phyloP scores from a whole-genome alignment of 1,284 basidiomycete species.

The Cryptococcus amylolentus region DNA sequence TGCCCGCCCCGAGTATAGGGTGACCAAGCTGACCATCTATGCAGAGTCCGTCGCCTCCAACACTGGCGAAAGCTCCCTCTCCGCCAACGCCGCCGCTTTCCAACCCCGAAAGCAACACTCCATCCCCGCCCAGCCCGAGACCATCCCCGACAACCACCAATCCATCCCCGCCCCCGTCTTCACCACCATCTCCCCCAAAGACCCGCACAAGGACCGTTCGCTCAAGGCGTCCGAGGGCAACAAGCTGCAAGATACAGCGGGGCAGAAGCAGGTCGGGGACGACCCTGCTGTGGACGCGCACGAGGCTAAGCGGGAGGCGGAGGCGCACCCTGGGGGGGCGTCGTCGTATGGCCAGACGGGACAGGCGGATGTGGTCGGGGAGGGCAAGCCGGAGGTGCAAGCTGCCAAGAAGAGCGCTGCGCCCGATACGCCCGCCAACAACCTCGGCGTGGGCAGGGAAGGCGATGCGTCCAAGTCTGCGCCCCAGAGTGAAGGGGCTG shows the following conservation, averaged over 20 bases:
- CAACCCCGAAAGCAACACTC: slow-evolving; percentile 19
- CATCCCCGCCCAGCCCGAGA: slow-evolving; percentile 41
- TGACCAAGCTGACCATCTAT: neutral
- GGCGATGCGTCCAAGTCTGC: neutral
- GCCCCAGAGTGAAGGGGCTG: neutral
- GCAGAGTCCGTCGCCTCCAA: slow-evolving; percentile 14
- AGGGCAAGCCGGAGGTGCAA: slow-evolving; percentile 10
- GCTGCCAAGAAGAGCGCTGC: slow-evolving; percentile 5
- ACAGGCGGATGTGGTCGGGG: slow-evolving; percentile 3
- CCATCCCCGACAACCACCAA: slow-evolving; percentile 31
- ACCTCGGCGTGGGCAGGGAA: neutral
- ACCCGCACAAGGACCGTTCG: slow-evolving; percentile 39
- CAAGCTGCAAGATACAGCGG: slow-evolving; percentile 15
- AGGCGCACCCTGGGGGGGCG: slow-evolving; percentile 15
- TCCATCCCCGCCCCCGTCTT: slow-evolving; percentile 38
- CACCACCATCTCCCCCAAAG: slow-evolving; percentile 27
- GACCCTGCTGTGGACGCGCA: slow-evolving; percentile 29
- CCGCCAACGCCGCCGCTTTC: no score
- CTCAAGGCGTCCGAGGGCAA: slow-evolving; percentile 15
- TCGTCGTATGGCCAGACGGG: neutral
- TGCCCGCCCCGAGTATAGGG: slow-evolving; percentile 1
- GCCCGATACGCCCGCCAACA: slow-evolving; percentile 12
- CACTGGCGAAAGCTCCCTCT: neutral
- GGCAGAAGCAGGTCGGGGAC: slow-evolving; percentile 23
- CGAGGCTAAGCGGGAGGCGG: slow-evolving; percentile 30